Percentiles rank a stretch among this genome's conserved stretches.
phyloP scores from a whole-genome alignment of 2,329 filamentous ascomycete genomes.

The Botrytis deweyae region DNA sequence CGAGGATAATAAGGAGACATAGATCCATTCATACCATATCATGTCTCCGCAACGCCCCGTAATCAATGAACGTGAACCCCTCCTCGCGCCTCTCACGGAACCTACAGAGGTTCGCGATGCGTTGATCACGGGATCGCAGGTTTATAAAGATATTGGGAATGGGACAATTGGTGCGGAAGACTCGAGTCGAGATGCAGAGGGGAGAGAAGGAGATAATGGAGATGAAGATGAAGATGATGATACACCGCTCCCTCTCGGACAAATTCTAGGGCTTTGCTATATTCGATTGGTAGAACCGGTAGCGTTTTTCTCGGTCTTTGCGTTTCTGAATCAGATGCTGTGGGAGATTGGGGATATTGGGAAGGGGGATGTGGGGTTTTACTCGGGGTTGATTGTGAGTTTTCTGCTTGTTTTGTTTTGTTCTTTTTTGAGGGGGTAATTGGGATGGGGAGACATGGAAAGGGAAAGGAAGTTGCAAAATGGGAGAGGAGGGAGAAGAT shows the following conservation, averaged over 20 bases:
- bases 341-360: constrained; percentile 61
- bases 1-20: neutral
- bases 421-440: neutral
- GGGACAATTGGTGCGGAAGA: too few relatives aligned
- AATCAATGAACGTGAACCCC: constrained; percentile 4
- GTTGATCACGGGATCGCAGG: constrained; percentile 9
- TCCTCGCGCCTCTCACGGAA: constrained; percentile 9
- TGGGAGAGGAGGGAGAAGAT: neutral
- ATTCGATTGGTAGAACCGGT: constrained; percentile 72
- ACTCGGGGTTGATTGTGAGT: constrained; percentile 66
- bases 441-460: too few relatives aligned
- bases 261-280: constrained; percentile 72
- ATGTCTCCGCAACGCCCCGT: neutral
- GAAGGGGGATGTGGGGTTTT: constrained; percentile 73
- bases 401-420: neutral
- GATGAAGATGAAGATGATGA: constrained; percentile 35
- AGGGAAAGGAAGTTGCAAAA: neutral
- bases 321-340: constrained; percentile 78
- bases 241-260: constrained; percentile 57
- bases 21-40: too few relatives aligned
- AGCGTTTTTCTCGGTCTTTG: constrained; percentile 81
- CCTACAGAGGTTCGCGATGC: neutral
- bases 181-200: neutral
- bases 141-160: neutral
- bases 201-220: neutral